phyloP scores from a whole-genome alignment of 83 land plant species.

The Larix sibirica region DNA sequence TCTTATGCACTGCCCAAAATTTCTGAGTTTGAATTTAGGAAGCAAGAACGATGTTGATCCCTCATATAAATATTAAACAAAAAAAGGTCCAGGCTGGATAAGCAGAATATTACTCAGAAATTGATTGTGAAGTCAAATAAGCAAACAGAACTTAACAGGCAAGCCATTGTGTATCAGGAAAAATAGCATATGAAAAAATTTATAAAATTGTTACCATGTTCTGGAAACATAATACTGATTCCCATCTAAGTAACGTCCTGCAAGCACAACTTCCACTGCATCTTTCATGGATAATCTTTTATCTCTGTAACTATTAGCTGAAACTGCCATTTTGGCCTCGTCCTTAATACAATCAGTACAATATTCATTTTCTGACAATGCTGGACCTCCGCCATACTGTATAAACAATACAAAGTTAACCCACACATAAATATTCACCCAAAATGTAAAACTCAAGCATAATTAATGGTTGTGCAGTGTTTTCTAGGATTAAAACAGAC shows the following conservation, averaged over 20 bases:
- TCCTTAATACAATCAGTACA: constrained; percentile 81
- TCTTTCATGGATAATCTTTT: constrained; percentile 62
- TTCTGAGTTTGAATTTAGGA: neutral
- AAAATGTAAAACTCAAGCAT: neutral
- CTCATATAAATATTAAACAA: constrained; percentile 6
- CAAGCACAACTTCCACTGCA: constrained; percentile 60
- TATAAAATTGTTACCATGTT: constrained; percentile 59
- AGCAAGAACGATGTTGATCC: neutral
- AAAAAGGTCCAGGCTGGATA: constrained; percentile 4
- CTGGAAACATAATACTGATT: constrained; percentile 71
- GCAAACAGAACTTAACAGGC: neutral
- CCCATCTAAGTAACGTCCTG: constrained; percentile 54
- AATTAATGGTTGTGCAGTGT: neutral
- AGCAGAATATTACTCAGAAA: neutral
- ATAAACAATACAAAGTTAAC: neutral
- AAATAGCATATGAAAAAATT: neutral
- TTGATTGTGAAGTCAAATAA: neutral
- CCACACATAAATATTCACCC: neutral
- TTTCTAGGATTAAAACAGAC: neutral
- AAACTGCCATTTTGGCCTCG: constrained; percentile 56
- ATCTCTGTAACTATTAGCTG: constrained; percentile 72
- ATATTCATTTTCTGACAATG: constrained; percentile 53
- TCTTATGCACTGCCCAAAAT: neutral
- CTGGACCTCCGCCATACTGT: constrained; percentile 91
- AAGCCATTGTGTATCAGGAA: neutral